These are phyloP conservation scores for Ceratocystis destructans DNA, from an alignment of 2,329 filamentous ascomycete genomes.

Conservation along the genomic window DNA sequence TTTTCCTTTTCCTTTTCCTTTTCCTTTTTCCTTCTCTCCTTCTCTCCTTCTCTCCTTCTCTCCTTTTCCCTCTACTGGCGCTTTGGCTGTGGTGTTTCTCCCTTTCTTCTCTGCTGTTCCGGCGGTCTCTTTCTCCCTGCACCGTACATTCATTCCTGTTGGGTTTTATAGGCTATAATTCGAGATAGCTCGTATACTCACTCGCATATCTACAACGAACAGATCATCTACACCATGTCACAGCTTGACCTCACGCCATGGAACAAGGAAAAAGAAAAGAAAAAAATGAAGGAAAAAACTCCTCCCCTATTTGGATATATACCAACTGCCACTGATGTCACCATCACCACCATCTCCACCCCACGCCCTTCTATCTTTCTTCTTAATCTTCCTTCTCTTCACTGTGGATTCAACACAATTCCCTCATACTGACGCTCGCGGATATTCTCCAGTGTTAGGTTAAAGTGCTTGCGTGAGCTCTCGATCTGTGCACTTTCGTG, in stretches of 20 bases:
- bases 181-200: background rate
- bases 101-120: background rate
- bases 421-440: constrained; percentile 84
- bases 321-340: constrained; percentile 1
- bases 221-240: background rate
- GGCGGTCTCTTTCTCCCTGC: background rate
- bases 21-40: background rate
- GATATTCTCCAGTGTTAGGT: constrained; percentile 90
- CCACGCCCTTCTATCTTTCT: background rate
- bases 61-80: constrained; percentile 2
- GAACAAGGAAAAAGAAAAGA: background rate
- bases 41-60: background rate
- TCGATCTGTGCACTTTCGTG: constrained; percentile 72
- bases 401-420: constrained; percentile 55
- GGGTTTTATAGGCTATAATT: background rate
- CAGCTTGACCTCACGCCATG: background rate
- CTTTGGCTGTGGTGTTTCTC: background rate
- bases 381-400: background rate
- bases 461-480: constrained; percentile 82
- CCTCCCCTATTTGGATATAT: constrained; percentile 3
- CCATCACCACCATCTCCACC: background rate
- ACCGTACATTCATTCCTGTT: too few species aligned
- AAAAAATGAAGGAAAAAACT: background rate
- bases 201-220: background rate
- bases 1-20: constrained; percentile 1